These are phyloP conservation scores for Sextonia rubra DNA, from an alignment of 164 flowering plant genomes.

Conservation along the genomic window DNA sequence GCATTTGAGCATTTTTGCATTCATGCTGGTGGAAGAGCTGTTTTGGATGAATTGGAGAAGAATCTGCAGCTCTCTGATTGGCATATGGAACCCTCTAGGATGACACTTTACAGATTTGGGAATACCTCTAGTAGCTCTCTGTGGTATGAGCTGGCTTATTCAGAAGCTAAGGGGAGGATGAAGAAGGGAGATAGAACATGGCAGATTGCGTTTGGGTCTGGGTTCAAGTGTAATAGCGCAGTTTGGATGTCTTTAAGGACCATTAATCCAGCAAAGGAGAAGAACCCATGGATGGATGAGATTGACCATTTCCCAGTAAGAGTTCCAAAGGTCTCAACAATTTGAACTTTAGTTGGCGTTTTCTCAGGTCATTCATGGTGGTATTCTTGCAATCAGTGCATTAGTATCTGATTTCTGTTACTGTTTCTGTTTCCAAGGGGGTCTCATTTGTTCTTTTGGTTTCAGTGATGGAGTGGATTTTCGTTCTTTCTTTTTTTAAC, in stretches of 20 bases:
- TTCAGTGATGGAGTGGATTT: background rate
- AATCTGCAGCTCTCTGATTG: conserved; percentile 69
- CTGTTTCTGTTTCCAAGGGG: background rate
- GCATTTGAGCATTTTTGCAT: conserved; percentile 92
- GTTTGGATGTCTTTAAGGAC: conserved; percentile 71
- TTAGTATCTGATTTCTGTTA: background rate
- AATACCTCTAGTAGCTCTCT: conserved; percentile 84
- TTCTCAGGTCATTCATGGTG: conserved; percentile 2
- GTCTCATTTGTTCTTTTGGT: background rate
- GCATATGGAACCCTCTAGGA: conserved; percentile 90
- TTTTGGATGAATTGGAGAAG: conserved; percentile 76
- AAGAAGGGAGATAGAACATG: conserved; percentile 67
- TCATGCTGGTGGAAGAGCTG: conserved; percentile 93
- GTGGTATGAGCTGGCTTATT: conserved; percentile 80
- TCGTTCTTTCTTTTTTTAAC: background rate
- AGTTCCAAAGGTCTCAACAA: conserved; percentile 51
- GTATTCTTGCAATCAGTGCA: background rate
- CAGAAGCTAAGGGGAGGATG: conserved; percentile 74
- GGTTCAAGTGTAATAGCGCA: conserved; percentile 82
- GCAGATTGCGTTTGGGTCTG: conserved; percentile 87
- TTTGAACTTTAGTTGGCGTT: conserved; percentile 21
- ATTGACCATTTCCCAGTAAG: conserved; percentile 55
- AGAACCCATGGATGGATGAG: conserved; percentile 78
- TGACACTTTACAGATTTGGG: conserved; percentile 68
- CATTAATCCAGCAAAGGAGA: conserved; percentile 60